Conservation (phyloP, 1,139 yeast genomes). For the Scheffersomyces lignicola region DNA sequence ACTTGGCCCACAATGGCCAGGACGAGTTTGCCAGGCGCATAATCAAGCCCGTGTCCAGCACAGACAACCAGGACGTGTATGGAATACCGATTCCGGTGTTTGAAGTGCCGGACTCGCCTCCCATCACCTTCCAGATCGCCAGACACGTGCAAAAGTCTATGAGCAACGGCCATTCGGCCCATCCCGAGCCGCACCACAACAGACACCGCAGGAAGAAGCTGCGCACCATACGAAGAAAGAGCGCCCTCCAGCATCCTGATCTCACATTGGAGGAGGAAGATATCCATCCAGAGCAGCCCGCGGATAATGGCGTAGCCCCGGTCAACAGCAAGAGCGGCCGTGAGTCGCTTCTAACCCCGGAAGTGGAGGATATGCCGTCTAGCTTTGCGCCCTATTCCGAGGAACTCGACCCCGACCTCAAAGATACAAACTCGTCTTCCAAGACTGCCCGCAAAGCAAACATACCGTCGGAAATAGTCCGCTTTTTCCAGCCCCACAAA, state of each 20-base stretch:
- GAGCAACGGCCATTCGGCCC: background rate
- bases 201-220: constrained; percentile 5
- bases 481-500: background rate
- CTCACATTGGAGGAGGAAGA: background rate
- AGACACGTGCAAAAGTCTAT: constrained; percentile 19
- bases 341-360: constrained; percentile 1
- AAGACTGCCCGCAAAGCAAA: background rate
- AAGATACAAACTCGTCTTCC: constrained; percentile 2
- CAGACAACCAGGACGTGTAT: constrained; percentile 6
- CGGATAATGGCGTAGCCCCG: background rate
- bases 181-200: background rate
- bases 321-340: too few relatives aligned
- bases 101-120: constrained; percentile 30
- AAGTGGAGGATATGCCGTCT: background rate
- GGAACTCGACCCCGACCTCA: background rate
- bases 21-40: constrained; percentile 25
- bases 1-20: constrained; percentile 26
- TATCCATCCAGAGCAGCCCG: background rate
- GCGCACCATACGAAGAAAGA: background rate
- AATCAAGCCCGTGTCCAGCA: constrained; percentile 19
- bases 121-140: constrained; percentile 31
- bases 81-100: background rate
- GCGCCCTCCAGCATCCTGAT: background rate
- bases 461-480: constrained; percentile 1
- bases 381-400: background rate